Percentiles rank a stretch among this genome's conserved stretches.
These are phyloP conservation scores for Usnea hakonensis DNA, from an alignment of 495 filamentous ascomycete species.

Conservation along the genomic window DNA sequence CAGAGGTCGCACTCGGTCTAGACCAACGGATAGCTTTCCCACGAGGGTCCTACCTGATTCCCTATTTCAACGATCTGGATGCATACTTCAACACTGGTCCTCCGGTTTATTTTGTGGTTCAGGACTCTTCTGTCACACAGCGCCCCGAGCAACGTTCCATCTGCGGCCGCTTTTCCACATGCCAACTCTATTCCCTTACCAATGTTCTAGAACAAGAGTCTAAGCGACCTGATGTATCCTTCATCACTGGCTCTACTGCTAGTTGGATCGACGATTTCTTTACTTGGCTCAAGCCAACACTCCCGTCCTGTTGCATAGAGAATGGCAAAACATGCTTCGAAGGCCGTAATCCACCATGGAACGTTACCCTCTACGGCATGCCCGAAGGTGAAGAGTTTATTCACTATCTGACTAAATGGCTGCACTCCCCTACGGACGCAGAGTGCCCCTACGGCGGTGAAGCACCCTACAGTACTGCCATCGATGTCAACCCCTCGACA, in stretches of 20 bases:
- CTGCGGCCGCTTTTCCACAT: constrained; percentile 86
- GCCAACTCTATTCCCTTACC: constrained; percentile 70
- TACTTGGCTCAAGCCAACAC: constrained; percentile 83
- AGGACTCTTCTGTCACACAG: constrained; percentile 67
- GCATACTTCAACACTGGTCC: constrained; percentile 86
- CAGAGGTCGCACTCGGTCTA: constrained; percentile 74
- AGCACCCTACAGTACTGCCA: constrained; percentile 76
- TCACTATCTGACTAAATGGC: constrained; percentile 73
- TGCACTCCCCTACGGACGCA: constrained; percentile 67
- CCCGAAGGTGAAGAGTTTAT: constrained; percentile 86
- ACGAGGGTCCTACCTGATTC: constrained; percentile 83
- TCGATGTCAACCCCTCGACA: constrained; percentile 66
- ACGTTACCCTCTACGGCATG: constrained; percentile 81
- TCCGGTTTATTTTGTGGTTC: constrained; percentile 92
- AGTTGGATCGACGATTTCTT: constrained; percentile 98
- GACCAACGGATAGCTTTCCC: constrained; percentile 94
- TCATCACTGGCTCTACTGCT: constrained; percentile 83
- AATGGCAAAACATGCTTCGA: constrained; percentile 67
- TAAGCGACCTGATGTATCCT: constrained; percentile 81
- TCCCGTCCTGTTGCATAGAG: constrained; percentile 69
- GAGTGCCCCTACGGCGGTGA: constrained; percentile 81
- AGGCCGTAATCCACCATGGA: constrained; percentile 70
- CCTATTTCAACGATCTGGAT: constrained; percentile 92
- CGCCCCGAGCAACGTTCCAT: constrained; percentile 70
- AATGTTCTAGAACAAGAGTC: constrained; percentile 89